These are phyloP conservation scores for Achlya hypogyna DNA, from an alignment of 352 stramenopile genomes.

Conservation along the genomic window DNA sequence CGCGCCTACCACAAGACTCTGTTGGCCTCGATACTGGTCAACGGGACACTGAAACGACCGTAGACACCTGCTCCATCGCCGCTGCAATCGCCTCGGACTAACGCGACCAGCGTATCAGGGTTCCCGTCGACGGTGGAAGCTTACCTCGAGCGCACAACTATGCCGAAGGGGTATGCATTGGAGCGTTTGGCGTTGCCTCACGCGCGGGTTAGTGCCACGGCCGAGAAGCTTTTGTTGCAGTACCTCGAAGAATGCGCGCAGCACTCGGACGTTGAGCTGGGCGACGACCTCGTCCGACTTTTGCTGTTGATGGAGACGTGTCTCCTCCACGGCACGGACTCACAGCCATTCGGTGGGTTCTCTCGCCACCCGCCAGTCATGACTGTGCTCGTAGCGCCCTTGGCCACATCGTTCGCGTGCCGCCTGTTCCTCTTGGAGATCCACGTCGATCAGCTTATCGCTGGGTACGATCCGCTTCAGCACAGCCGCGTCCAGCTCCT, in stretches of 20 bases:
- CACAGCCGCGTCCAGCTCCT: background rate
- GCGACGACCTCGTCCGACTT: background rate
- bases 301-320: slow-evolving; percentile 12
- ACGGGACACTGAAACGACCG: too few relatives aligned
- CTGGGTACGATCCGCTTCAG: background rate
- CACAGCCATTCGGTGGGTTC: background rate
- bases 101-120: too few relatives aligned
- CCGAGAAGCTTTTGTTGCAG: slow-evolving; percentile 3
- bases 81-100: too few relatives aligned
- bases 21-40: too few relatives aligned
- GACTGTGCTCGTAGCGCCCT: background rate
- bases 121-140: too few relatives aligned
- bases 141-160: too few relatives aligned
- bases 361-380: too few relatives aligned
- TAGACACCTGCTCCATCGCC: too few relatives aligned
- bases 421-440: slow-evolving; percentile 11
- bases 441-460: slow-evolving; percentile 8
- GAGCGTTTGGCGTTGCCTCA: too few relatives aligned
- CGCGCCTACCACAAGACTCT: too few relatives aligned
- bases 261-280: background rate
- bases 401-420: background rate
- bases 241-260: slow-evolving; percentile 3
- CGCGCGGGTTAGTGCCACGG: background rate
- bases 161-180: too few relatives aligned
- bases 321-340: background rate